Base-by-base conservation (phyloP, 2,329 filamentous ascomycete species). In the Daldinia sp. region DNA sequence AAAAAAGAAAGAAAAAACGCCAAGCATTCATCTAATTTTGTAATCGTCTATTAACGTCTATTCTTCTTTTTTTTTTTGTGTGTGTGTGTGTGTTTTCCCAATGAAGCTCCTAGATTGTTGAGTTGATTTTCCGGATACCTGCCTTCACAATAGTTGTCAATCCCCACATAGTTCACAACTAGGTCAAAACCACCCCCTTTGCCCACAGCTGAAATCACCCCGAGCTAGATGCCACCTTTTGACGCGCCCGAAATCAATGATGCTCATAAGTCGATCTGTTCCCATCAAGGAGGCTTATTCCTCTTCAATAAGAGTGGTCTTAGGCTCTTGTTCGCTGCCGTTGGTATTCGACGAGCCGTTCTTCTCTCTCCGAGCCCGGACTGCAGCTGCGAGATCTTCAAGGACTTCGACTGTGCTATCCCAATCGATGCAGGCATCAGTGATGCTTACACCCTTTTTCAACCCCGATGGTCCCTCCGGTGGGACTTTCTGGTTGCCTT, bases 391-490 rank as follows among this genome's bases (percentile, higher is more conserved):
- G 33, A 98, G 87, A 74, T 95, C 88, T 81, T 97, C 92, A 26
- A 98, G 86, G 0, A 96, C 92, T 1, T 87, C 83, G 46, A 96
- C 89, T 1, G 94, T 98, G 60, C 85, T 87, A 13, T 97, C 93
- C 95, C 95, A 98, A 85, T 92, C 86, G 78, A 99, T 97, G 84
- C 95, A 99, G 63, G 94, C 95, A 80, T 98, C 94, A 0, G 94
- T 98, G 82, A 98, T 98, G 81, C 92, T 95, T 77, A 98, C 92
- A 74, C 94, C 94, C 82, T 93, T 93, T 85, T 94, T 93, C 58
- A 98, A 86, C 6, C 82, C 92, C 0, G 89, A 80, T 6, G 92
- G 92, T 7, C 94, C 95, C 81, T 97, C 93, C 0, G 90, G 81
- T 0, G 94, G 93, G 0, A 97, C 93, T 85, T 97, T 97, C 79